These are phyloP conservation scores for Stipa capillata DNA, from an alignment of 176 grass and related monocot genomes.

Conservation along the genomic window DNA sequence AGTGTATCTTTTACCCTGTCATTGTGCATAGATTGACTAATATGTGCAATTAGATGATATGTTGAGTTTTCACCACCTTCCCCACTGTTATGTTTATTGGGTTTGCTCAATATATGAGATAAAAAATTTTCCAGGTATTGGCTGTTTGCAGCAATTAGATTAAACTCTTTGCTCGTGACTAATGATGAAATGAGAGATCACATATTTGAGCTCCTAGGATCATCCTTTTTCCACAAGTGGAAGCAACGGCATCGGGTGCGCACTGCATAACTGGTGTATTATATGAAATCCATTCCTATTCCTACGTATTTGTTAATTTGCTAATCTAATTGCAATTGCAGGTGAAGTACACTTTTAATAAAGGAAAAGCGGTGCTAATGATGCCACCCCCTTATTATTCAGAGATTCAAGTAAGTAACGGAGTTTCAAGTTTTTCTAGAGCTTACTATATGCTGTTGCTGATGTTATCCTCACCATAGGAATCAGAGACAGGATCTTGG, in stretches of 20 bases:
- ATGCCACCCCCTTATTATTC: constrained; percentile 80
- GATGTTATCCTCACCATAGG: constrained; percentile 29
- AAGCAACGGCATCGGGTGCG: constrained; percentile 75
- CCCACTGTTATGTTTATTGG: not conserved
- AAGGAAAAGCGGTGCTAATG: constrained; percentile 55
- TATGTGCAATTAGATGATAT: not conserved
- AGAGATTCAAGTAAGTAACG: constrained; percentile 57
- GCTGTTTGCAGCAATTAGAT: constrained; percentile 77
- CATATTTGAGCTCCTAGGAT: constrained; percentile 88
- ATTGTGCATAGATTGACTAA: not conserved
- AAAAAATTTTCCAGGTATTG: constrained; percentile 64
- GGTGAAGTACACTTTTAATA: constrained; percentile 85
- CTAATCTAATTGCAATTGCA: constrained; percentile 16
- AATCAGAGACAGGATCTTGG: constrained; percentile 75
- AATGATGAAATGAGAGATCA: constrained; percentile 99
- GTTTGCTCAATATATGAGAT: constrained; percentile 7
- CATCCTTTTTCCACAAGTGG: constrained; percentile 78
- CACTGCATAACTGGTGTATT: not conserved
- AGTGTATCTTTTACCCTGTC: not conserved
- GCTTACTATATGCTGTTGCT: not conserved
- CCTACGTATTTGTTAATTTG: not conserved
- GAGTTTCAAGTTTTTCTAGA: not conserved
- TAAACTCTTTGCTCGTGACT: constrained; percentile 76
- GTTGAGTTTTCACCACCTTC: not conserved
- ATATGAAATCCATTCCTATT: not conserved